phyloP scores from a whole-genome alignment of 2,329 filamentous ascomycete genomes.

The Penicillium griseofulvum region DNA sequence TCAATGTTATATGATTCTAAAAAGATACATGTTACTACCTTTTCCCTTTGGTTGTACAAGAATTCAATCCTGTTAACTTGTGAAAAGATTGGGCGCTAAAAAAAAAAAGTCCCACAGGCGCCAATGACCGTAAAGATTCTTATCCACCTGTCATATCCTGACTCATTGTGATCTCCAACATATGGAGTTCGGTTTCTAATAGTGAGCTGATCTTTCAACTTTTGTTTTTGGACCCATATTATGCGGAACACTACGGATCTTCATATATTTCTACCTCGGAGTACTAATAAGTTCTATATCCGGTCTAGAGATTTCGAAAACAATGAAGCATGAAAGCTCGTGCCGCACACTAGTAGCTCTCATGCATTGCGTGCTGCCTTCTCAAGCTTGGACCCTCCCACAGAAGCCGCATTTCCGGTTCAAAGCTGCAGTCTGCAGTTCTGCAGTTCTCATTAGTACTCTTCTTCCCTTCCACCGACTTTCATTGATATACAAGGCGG shows the following conservation, averaged over 20 bases:
- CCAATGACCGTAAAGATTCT: conserved; percentile 14
- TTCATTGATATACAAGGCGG: not conserved
- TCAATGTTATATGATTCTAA: not conserved
- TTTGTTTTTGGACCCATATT: not conserved
- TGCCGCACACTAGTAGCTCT: conserved; percentile 5
- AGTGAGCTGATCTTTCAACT: not conserved
- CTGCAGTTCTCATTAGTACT: too few relatives aligned
- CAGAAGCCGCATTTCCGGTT: not conserved
- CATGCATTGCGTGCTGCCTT: not conserved
- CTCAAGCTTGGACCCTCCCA: not conserved
- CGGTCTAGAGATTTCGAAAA: not conserved
- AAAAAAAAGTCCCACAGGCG: not conserved
- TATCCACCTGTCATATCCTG: conserved; percentile 19
- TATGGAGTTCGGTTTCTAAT: not conserved
- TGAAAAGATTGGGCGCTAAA: not conserved
- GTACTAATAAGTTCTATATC: not conserved
- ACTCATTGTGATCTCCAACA: not conserved
- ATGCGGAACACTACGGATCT: conserved; percentile 2
- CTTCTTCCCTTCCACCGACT: not conserved
- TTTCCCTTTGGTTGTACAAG: not conserved
- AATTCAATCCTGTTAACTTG: not conserved
- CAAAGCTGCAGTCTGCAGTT: not conserved
- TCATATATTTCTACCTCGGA: not conserved
- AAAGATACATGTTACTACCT: too few relatives aligned
- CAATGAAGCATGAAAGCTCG: not conserved